phyloP scores from a whole-genome alignment of 2,329 filamentous ascomycete genomes.

The Byssothecium circinans region DNA sequence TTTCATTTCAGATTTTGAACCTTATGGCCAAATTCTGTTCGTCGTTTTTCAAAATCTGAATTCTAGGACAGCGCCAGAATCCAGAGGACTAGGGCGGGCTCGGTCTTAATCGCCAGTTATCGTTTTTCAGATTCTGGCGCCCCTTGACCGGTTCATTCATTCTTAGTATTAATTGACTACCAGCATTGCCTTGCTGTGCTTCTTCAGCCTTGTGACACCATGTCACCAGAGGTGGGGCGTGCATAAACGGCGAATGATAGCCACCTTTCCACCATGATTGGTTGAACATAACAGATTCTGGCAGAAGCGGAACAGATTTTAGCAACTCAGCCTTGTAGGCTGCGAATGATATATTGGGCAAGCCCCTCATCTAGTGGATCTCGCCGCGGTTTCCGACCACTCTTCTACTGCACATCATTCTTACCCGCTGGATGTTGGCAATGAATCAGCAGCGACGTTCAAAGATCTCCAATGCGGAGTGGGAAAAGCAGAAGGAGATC shows the following conservation, averaged over 20 bases:
- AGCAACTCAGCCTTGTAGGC: not conserved
- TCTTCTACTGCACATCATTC: not conserved
- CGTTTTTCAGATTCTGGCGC: too few relatives aligned
- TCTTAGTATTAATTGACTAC: too few relatives aligned
- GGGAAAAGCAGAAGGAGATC: slow-evolving; percentile 6
- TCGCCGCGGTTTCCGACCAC: too few relatives aligned
- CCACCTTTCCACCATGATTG: not conserved
- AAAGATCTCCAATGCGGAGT: slow-evolving; percentile 5
- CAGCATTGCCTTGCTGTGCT: not conserved
- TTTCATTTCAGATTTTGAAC: not conserved
- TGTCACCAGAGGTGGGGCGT: not conserved
- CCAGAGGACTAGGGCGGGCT: too few relatives aligned
- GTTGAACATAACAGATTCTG: not conserved
- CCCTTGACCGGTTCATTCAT: too few relatives aligned
- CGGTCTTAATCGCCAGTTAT: too few relatives aligned
- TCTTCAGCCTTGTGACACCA: not conserved
- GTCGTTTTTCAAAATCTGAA: too few relatives aligned
- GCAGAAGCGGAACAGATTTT: slow-evolving; percentile 2
- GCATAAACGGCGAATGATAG: not conserved
- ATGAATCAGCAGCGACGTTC: not conserved
- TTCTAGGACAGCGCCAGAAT: too few relatives aligned
- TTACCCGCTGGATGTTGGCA: not conserved
- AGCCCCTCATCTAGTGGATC: too few relatives aligned
- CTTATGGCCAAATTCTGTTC: not conserved
- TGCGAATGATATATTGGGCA: too few relatives aligned